A percentile compares a stretch with the other conserved stretches of the same genome.
Evolutionary conservation across 2,329 filamentous ascomycete species (phyloP).

Genomic region (Albophoma yamanashiensis): DNA sequence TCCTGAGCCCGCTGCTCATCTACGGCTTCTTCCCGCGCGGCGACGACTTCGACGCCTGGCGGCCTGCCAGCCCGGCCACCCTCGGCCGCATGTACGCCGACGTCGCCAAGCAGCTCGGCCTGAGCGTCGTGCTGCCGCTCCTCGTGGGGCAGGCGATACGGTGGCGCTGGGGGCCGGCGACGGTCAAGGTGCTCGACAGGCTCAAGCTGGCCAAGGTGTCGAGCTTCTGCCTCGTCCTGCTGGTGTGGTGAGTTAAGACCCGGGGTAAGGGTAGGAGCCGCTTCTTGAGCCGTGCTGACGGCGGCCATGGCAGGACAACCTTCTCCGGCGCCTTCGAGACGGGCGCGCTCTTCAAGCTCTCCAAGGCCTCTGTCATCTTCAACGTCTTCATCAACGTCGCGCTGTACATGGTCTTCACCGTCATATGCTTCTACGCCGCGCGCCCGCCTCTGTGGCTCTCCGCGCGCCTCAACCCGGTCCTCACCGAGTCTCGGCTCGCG

Average conservation of each 20-base stretch:
- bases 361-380: constrained; percentile 52
- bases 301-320: constrained; percentile 43
- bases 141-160: constrained; percentile 50
- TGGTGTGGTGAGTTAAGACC: constrained; percentile 36
- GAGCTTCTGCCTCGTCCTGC: constrained; percentile 32
- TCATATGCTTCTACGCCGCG: constrained; percentile 44
- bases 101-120: constrained; percentile 57
- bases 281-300: not conserved
- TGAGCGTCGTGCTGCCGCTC: constrained; percentile 57
- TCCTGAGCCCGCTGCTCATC: constrained; percentile 54
- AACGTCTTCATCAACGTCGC: constrained; percentile 57
- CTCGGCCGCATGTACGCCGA: constrained; percentile 52
- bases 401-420: constrained; percentile 51
- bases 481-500: constrained; percentile 17
- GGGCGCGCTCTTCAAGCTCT: constrained; percentile 46
- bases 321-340: constrained; percentile 58
- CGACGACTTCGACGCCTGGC: constrained; percentile 44
- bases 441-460: constrained; percentile 27
- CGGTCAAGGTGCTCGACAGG: constrained; percentile 40
- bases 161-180: constrained; percentile 35
- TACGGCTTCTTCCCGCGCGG: constrained; percentile 46
- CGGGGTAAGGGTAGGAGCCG: not conserved
- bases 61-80: constrained; percentile 38
- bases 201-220: constrained; percentile 41
- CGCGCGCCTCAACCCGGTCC: constrained; percentile 18